A percentile compares a stretch with the other conserved stretches of the same genome.
phyloP scores from a whole-genome alignment of 805 yeast species.

The Suhomyces sp. region DNA sequence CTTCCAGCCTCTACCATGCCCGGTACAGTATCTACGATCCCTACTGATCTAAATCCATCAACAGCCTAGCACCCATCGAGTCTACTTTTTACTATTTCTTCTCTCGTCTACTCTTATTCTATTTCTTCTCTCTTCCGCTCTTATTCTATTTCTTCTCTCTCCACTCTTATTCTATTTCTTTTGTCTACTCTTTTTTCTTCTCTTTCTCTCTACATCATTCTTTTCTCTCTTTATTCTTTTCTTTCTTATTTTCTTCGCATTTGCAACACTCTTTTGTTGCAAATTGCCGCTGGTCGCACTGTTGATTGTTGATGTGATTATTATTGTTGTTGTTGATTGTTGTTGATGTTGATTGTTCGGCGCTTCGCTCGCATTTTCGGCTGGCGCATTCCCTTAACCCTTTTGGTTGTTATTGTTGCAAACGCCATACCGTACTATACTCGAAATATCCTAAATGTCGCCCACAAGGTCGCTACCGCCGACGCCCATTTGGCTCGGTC shows the following conservation, averaged over 20 bases:
- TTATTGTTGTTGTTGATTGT: not conserved
- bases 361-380: not conserved
- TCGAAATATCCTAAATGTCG: not conserved
- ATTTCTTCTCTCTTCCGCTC: not conserved
- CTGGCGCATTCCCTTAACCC: not conserved
- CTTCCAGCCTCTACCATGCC: no score
- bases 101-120: no score
- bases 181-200: not conserved
- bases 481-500: not conserved
- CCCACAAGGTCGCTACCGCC: not conserved
- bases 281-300: not conserved
- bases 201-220: no score
- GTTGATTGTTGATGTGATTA: not conserved
- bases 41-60: no score
- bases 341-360: not conserved
- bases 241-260: not conserved
- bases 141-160: not conserved
- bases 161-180: no score
- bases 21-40: no score
- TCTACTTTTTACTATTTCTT: no score
- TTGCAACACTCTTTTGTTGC: not conserved
- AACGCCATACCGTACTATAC: constrained; percentile 1
- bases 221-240: not conserved
- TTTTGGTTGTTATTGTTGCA: not conserved
- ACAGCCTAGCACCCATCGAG: no score